Evolutionary conservation across 306 rosid genomes (phyloP), one percentile per base, ranked within the genome.

Genomic region (Cotoneaster glaucophyllus): DNA sequence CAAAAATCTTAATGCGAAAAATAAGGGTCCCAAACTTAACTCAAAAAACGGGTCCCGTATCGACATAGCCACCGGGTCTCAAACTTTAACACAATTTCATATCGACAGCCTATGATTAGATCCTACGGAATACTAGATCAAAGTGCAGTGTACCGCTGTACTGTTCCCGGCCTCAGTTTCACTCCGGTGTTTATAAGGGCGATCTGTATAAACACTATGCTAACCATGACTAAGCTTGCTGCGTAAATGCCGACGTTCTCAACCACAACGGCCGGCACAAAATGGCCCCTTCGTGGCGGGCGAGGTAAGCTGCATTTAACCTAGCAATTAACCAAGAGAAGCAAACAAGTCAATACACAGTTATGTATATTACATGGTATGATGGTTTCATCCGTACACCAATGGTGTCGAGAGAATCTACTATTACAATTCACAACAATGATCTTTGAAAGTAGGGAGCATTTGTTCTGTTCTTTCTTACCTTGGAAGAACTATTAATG

Each of bases 271-370:
- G 74, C 72, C 87, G 84, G 28, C 95, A 91, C 78, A 87, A 78
- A 70, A 90, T 85, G 61, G 88, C 81, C 19, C 84, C 72, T 59
- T 82, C 92, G 56, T 93, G 98, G 41, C 85, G 82, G 7, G 92
- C 82, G 67, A 93, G 86, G 85, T 93, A 93, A 64, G 96, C 92
- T 70, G 93, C 80, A 69, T 93, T 91, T 72, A 93, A 86, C 90
- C 96, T 90, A 69, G 77, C 75, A 88, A 83, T 63, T 65, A 56
- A 75, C 6, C 17, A 73, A 57, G 1, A 22, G 48, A 80, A 58
- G 79, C 58, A 70, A 78, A 83, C 43, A 44, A 73, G 41, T 57
- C n/a, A 61, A 17, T 31, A 61, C 44, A 19, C 6, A 58, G 68
- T 19, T 31, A 34, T 5, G 43, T 64, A 64, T 8, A 64, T 9